Percentiles rank a stretch among this genome's conserved stretches.
These are phyloP conservation scores for Salix exigua DNA, from an alignment of 345 rosid genomes.

Conservation along the genomic window DNA sequence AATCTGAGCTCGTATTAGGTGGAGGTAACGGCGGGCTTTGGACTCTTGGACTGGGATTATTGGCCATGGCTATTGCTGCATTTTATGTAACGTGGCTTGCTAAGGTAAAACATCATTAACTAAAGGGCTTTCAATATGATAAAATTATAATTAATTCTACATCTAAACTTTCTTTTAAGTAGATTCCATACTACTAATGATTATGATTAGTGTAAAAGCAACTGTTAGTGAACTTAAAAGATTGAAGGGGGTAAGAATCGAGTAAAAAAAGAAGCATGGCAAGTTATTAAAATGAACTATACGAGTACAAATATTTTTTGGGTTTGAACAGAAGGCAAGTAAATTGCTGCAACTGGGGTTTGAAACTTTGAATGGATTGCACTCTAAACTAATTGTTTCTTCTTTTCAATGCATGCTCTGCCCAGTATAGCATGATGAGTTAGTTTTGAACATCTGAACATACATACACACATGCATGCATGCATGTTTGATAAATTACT, in stretches of 20 bases:
- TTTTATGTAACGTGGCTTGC: constrained; percentile 85
- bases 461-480: too few relatives aligned
- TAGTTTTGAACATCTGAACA: too few relatives aligned
- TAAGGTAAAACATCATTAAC: constrained; percentile 48
- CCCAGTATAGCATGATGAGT: too few relatives aligned
- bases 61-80: constrained; percentile 83
- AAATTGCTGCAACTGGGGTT: neutral
- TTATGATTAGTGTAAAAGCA: neutral
- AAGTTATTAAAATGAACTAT: neutral
- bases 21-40: constrained; percentile 77
- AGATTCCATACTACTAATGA: neutral
- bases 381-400: neutral
- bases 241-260: neutral
- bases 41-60: constrained; percentile 79
- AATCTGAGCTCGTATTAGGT: constrained; percentile 53
- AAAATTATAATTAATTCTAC: neutral
- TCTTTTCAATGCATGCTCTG: neutral
- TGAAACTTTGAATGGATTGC: neutral
- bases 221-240: neutral
- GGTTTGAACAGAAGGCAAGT: neutral
- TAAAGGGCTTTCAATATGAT: neutral
- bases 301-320: neutral
- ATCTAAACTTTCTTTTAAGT: neutral
- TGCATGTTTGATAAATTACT: neutral
- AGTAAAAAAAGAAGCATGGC: neutral